Base-by-base conservation (phyloP, 148 eudicot species). In the Fagopyrum tataricum region DNA sequence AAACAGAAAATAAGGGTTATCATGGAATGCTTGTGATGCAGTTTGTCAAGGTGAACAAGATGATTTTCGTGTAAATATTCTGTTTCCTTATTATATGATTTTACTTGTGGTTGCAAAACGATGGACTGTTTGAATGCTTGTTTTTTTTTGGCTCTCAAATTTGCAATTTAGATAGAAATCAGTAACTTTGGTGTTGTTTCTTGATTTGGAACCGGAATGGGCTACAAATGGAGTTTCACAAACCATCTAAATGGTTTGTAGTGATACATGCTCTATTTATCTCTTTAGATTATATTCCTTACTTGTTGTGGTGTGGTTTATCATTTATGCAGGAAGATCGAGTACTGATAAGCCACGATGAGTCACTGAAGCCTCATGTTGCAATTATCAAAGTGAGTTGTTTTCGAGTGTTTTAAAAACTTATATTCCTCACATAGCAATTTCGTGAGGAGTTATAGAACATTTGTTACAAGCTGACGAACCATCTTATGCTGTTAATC, bases 331-430 rank as follows among this genome's bases (percentile, higher is more conserved):
- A 95, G 98, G 98, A 91, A 81, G 99, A 95, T 84, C 85, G 97
- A 61, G 97, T 95, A 73, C 88, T 95, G 62, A 74, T 92, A 73
- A 85, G 83, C 76, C 96, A 95, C 73, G 87, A 78, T 70, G 58
- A 73, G 74, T 79, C 78, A 47, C 92, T 85, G 77, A 92, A 95
- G 87, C 99, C 99, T 26, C 90, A 88, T 77, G 97, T 95, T 13
- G 99, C 96, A 46, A 90, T 91, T 44, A 95, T 95, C 39, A 95
- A 95, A 96, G 99, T 95, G 70, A 67, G 18, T 37, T 26, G 18
- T 39, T 31, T 64, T 15, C 39, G 14, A 64, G 18, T 43, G 69
- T 31, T 12, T 5, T 51, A 51, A 31, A 58, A 31, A 58, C 11
- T 58, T 58, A 23, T 21, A 61, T 61, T 26, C 37, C 4, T 24